These are phyloP conservation scores for Hericium erinaceus DNA, from an alignment of 768 basidiomycete genomes.

Conservation along the genomic window DNA sequence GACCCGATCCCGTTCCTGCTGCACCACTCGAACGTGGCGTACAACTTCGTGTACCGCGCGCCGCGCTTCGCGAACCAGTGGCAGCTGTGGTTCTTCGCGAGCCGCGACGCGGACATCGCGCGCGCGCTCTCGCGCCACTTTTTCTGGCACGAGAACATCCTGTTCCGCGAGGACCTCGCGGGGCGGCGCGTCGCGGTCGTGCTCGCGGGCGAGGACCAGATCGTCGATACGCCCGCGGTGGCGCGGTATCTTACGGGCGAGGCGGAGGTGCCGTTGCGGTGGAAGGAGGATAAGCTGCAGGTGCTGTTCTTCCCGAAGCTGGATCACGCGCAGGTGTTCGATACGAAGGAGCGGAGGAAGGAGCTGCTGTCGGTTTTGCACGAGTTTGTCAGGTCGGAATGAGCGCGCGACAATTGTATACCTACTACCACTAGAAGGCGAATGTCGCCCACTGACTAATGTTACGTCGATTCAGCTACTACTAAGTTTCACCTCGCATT, in stretches of 20 bases:
- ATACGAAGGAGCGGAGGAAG: conserved; percentile 19
- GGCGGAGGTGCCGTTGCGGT: conserved; percentile 14
- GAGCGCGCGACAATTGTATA: neutral
- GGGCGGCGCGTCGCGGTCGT: conserved; percentile 24
- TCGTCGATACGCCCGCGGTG: conserved; percentile 31
- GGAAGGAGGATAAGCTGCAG: conserved; percentile 25
- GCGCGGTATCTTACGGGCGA: conserved; percentile 31
- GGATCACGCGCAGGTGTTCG: conserved; percentile 35
- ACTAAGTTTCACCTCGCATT: neutral
- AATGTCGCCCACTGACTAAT: too few species aligned
- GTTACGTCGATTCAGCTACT: too few species aligned
- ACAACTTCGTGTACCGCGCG: conserved; percentile 55
- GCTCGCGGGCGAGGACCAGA: conserved; percentile 32
- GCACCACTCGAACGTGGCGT: conserved; percentile 51
- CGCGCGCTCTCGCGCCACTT: conserved; percentile 50
- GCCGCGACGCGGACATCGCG: conserved; percentile 53
- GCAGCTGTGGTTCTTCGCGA: conserved; percentile 62
- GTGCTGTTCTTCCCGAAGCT: conserved; percentile 30
- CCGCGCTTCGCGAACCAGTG: conserved; percentile 47
- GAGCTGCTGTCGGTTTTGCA: conserved; percentile 24
- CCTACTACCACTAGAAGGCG: too few species aligned
- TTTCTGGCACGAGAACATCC: conserved; percentile 54
- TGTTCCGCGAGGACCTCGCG: conserved; percentile 50
- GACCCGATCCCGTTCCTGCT: conserved; percentile 62
- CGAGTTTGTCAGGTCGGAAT: conserved; percentile 19